These are phyloP conservation scores for Chlamydomonas applanata DNA, from an alignment of 139 green algal species.

Conservation along the genomic window DNA sequence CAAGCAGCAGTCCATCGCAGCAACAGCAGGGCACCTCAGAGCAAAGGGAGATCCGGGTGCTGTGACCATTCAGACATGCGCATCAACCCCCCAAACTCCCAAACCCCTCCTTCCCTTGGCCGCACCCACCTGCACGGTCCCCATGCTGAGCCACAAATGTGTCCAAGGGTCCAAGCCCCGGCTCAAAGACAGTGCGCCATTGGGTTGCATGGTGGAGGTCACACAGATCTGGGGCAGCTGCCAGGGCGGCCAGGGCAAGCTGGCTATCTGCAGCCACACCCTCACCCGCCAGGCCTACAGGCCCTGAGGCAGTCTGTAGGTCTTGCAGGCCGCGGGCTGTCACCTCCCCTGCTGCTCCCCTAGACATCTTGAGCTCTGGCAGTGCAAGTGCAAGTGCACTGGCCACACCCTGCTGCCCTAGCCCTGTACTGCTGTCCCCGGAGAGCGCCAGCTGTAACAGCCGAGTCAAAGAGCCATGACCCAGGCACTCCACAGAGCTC, in stretches of 20 bases:
- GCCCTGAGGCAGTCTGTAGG: background rate
- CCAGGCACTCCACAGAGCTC: constrained; percentile 18
- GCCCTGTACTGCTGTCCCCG: background rate
- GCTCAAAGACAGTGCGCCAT: constrained; percentile 26
- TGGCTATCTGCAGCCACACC: background rate
- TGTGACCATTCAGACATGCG: no score
- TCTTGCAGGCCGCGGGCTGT: background rate
- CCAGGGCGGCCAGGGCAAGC: constrained; percentile 27
- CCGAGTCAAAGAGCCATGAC: constrained; percentile 17
- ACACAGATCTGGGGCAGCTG: constrained; percentile 15
- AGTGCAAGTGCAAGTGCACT: background rate
- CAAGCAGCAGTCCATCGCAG: no score
- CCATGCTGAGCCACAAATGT: constrained; percentile 24
- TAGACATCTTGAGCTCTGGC: background rate
- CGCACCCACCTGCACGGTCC: background rate
- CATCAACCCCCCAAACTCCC: no score
- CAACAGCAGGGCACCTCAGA: no score
- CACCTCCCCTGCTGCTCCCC: background rate
- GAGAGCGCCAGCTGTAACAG: background rate
- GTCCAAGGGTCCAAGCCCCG: constrained; percentile 27
- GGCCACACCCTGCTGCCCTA: background rate
- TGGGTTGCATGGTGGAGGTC: constrained; percentile 13
- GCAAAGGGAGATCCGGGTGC: no score
- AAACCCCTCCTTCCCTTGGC: background rate
- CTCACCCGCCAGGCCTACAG: constrained; percentile 11